Evolutionary conservation across 176 grass and related monocot genomes (phyloP).

Genomic region (Zizania latifolia): DNA sequence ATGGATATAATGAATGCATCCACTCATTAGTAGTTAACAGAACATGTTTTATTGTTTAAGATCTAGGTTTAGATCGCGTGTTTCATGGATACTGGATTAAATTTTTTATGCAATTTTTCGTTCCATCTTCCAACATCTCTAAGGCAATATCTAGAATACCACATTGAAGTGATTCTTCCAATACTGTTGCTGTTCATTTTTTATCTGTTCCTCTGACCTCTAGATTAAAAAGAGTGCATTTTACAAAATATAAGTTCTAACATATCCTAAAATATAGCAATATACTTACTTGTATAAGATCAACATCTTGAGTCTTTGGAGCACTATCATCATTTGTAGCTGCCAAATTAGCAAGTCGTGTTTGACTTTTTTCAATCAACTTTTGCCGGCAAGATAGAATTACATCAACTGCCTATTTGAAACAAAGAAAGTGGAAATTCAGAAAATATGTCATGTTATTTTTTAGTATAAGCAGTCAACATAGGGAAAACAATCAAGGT

Average conservation of each 20-base stretch:
- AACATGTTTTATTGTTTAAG: not conserved
- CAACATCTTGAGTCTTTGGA: slow-evolving; percentile 50
- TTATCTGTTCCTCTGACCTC: not conserved
- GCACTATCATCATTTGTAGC: slow-evolving; percentile 37
- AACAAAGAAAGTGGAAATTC: slow-evolving; percentile 15
- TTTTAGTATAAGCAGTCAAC: not conserved
- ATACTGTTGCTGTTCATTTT: not conserved
- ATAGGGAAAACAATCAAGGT: not conserved
- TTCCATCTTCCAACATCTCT: not conserved
- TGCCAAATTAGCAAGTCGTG: slow-evolving; percentile 9
- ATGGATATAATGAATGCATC: no score
- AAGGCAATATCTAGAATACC: not conserved
- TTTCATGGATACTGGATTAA: not conserved
- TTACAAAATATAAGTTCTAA: not conserved
- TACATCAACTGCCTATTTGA: slow-evolving; percentile 67
- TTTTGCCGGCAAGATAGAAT: slow-evolving; percentile 67
- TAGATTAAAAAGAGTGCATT: not conserved
- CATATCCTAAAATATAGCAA: not conserved
- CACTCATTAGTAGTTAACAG: not conserved
- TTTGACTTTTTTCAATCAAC: slow-evolving; percentile 57
- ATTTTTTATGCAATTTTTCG: not conserved
- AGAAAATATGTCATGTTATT: slow-evolving; percentile 4
- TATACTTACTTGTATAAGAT: slow-evolving; percentile 71
- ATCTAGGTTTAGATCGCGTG: not conserved
- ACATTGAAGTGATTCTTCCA: not conserved